Conservation (phyloP, 495 filamentous ascomycete genomes). For the Parachaetomium inaequale region DNA sequence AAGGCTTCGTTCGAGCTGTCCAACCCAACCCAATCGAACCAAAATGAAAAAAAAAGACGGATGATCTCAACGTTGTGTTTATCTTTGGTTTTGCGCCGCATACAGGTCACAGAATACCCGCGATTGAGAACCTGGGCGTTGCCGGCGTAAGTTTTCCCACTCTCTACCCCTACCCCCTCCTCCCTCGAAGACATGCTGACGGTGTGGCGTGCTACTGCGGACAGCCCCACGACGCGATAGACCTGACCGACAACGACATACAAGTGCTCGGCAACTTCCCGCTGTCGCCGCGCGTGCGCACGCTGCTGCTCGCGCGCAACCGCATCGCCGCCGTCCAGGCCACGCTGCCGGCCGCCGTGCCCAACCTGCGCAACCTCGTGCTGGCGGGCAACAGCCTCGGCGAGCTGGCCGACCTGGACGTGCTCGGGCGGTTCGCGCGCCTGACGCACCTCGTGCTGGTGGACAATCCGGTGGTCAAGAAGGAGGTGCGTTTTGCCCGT, state of each 20-base stretch:
- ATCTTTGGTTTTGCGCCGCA: slow-evolving; percentile 29
- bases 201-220: neutral
- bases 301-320: slow-evolving; percentile 86
- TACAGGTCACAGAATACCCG: slow-evolving; percentile 95
- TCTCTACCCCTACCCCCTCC: neutral
- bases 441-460: slow-evolving; percentile 77
- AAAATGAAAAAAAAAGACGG: slow-evolving; percentile 17
- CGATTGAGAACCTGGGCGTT: slow-evolving; percentile 96
- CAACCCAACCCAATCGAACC: neutral
- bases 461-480: slow-evolving; percentile 86
- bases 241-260: slow-evolving; percentile 98
- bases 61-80: slow-evolving; percentile 15
- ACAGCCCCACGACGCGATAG: slow-evolving; percentile 84
- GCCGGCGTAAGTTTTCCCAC: slow-evolving; percentile 65
- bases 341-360: slow-evolving; percentile 65
- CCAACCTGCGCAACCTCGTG: slow-evolving; percentile 72
- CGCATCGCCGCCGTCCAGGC: slow-evolving; percentile 77
- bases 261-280: slow-evolving; percentile 86
- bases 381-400: slow-evolving; percentile 71
- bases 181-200: neutral
- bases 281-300: slow-evolving; percentile 79
- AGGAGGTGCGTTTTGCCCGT: slow-evolving; percentile 71
- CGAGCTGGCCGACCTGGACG: slow-evolving; percentile 84
- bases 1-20: slow-evolving; percentile 37
- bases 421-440: slow-evolving; percentile 61